Evolutionary conservation across 1,284 basidiomycete genomes (phyloP).

Genomic region (Schizopora paradoxa): DNA sequence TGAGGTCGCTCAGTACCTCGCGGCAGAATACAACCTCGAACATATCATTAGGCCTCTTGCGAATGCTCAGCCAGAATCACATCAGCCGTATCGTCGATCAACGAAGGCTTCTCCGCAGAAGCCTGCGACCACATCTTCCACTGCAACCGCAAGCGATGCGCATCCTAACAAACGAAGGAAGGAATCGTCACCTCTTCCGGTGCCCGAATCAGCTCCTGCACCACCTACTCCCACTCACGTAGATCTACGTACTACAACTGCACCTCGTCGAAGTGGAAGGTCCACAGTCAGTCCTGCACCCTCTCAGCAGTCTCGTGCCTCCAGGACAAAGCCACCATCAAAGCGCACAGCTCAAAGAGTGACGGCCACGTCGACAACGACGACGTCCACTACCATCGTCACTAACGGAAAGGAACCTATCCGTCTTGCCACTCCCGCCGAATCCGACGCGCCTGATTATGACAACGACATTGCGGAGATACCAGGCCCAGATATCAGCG

Average conservation of each 20-base stretch:
- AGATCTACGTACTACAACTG: too few species aligned
- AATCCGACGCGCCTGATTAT: constrained; percentile 47
- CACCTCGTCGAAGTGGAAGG: too few species aligned
- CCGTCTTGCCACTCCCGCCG: constrained; percentile 42
- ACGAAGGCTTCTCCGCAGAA: constrained; percentile 19
- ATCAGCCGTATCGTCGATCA: constrained; percentile 68
- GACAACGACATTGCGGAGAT: constrained; percentile 38
- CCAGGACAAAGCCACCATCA: constrained; percentile 10
- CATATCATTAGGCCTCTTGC: constrained; percentile 63
- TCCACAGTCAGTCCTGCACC: neutral
- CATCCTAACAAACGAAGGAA: constrained; percentile 41
- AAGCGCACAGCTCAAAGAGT: constrained; percentile 28
- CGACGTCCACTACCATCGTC: too few species aligned
- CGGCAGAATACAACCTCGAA: constrained; percentile 55
- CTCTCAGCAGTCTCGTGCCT: constrained; percentile 5
- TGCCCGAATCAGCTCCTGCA: constrained; percentile 16
- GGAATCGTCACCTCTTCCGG: constrained; percentile 40
- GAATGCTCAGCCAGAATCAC: constrained; percentile 73
- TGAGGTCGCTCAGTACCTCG: constrained; percentile 62
- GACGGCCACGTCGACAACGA: constrained; percentile 34
- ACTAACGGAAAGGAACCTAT: constrained; percentile 24
- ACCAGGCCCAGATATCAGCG: constrained; percentile 54
- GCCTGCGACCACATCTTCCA: constrained; percentile 8
- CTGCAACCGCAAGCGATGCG: neutral
- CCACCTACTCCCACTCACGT: constrained; percentile 14